Evolutionary conservation across 2,329 filamentous ascomycete species (phyloP).

Genomic region (Exserohilum turcica): DNA sequence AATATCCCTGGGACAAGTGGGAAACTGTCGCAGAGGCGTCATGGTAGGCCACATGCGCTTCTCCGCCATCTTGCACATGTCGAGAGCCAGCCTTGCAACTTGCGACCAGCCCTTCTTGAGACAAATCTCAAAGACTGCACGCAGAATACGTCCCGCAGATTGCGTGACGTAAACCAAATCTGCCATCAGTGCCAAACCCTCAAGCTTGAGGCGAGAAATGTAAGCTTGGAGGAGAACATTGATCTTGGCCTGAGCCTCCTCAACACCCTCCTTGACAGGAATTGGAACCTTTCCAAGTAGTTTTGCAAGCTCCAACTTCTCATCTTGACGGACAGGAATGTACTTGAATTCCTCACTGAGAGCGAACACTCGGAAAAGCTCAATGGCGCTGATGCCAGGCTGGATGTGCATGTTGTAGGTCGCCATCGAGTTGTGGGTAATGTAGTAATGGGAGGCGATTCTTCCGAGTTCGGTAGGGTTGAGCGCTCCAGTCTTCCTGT

Average conservation of each 20-base stretch:
- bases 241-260: constrained; percentile 96
- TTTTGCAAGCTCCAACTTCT: constrained; percentile 95
- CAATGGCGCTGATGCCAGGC: constrained; percentile 88
- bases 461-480: constrained; percentile 93
- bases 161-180: constrained; percentile 99
- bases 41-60: constrained; percentile 99
- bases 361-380: constrained; percentile 95
- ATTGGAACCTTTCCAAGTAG: constrained; percentile 88
- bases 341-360: constrained; percentile 99
- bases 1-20: constrained; percentile 77
- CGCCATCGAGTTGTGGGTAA: constrained; percentile 93
- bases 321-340: constrained; percentile 95
- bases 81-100: constrained; percentile 88
- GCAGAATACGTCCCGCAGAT: constrained; percentile 91
- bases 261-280: constrained; percentile 95
- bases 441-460: constrained; percentile 98
- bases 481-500: constrained; percentile 86
- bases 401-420: constrained; percentile 97
- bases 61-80: constrained; percentile 98
- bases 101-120: constrained; percentile 95
- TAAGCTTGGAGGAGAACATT: constrained; percentile 97
- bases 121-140: constrained; percentile 96
- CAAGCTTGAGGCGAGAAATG: constrained; percentile 91
- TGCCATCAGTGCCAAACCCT: constrained; percentile 94
- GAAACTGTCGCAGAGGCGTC: constrained; percentile 90